phyloP scores from a whole-genome alignment of 2,329 filamentous ascomycete genomes.

The Talaromyces sp. region DNA sequence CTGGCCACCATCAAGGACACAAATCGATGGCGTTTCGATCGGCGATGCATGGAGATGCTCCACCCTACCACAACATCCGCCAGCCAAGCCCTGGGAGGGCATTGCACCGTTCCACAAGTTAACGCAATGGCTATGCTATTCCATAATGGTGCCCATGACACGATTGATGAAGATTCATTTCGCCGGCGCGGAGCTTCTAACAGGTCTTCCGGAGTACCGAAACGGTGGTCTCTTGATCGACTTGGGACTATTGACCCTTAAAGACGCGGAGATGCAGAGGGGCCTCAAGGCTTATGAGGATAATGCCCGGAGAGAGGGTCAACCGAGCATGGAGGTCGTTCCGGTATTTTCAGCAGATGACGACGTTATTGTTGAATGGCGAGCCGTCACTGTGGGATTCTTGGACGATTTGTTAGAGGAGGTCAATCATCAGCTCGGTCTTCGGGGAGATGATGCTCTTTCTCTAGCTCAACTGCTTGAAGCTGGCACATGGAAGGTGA shows the following conservation, averaged over 20 bases:
- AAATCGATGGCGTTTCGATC: constrained; percentile 79
- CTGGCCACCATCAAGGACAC: constrained; percentile 83
- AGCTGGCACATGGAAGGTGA: constrained; percentile 96
- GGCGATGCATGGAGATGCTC: constrained; percentile 94
- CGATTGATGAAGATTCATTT: constrained; percentile 77
- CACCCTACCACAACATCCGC: constrained; percentile 68
- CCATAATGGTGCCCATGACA: constrained; percentile 86
- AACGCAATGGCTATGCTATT: constrained; percentile 87
- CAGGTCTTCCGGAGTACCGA: constrained; percentile 85
- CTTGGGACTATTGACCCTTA: constrained; percentile 74
- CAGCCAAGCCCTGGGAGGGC: constrained; percentile 68
- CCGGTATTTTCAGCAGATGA: constrained; percentile 70
- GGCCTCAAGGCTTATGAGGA: constrained; percentile 68
- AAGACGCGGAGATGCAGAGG: constrained; percentile 64
- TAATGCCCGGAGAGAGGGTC: constrained; percentile 68
- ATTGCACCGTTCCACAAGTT: constrained; percentile 91
- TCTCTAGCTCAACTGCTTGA: constrained; percentile 86
- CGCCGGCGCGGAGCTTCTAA: constrained; percentile 75
- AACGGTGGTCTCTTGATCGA: constrained; percentile 88
- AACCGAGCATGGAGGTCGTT: constrained; percentile 69
- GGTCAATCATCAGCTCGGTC: constrained; percentile 64
- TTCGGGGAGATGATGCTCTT: constrained; percentile 68
- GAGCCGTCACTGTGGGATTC: constrained; percentile 71
- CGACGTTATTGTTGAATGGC: constrained; percentile 77
- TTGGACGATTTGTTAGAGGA: constrained; percentile 67